Conservation (phyloP, 352 stramenopile genomes). For the Phytopythium delawarense region DNA sequence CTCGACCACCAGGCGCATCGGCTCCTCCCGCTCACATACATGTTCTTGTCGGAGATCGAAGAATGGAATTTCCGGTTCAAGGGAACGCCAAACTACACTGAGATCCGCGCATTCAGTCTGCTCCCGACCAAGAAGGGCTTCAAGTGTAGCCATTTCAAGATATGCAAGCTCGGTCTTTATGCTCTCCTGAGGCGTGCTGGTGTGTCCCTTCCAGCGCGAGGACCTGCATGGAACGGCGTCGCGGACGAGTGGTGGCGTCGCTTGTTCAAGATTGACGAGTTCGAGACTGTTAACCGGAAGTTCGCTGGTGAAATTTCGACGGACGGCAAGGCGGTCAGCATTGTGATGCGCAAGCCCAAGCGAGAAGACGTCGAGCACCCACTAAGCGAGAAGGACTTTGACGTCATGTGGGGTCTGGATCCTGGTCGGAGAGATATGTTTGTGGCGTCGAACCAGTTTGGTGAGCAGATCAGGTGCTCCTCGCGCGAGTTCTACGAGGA, state of each 20-base stretch:
- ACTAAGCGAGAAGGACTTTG: neutral
- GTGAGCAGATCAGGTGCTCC: slow-evolving; percentile 6
- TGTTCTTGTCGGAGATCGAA: neutral
- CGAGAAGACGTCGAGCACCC: neutral
- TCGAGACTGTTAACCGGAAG: neutral
- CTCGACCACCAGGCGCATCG: slow-evolving; percentile 2
- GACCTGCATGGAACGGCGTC: neutral
- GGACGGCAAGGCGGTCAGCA: slow-evolving; percentile 10
- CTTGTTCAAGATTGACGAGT: slow-evolving; percentile 14
- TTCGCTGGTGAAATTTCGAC: neutral
- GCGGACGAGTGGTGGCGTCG: neutral
- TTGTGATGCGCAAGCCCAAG: slow-evolving; percentile 14
- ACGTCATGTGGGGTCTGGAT: slow-evolving; percentile 12
- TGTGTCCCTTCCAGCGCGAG: neutral
- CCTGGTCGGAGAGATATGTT: slow-evolving; percentile 13
- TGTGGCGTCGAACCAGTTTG: slow-evolving; percentile 12
- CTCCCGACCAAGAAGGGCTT: slow-evolving; percentile 16
- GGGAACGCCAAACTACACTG: neutral
- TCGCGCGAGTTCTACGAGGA: slow-evolving; percentile 13
- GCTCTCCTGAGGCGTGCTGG: slow-evolving; percentile 6
- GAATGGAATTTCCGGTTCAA: neutral
- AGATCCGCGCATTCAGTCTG: slow-evolving; percentile 10
- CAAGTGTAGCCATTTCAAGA: slow-evolving; percentile 16
- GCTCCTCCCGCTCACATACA: neutral
- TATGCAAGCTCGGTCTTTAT: slow-evolving; percentile 3